Evolutionary conservation across 306 rosid species (phyloP).

Genomic region (Malus orientalis): DNA sequence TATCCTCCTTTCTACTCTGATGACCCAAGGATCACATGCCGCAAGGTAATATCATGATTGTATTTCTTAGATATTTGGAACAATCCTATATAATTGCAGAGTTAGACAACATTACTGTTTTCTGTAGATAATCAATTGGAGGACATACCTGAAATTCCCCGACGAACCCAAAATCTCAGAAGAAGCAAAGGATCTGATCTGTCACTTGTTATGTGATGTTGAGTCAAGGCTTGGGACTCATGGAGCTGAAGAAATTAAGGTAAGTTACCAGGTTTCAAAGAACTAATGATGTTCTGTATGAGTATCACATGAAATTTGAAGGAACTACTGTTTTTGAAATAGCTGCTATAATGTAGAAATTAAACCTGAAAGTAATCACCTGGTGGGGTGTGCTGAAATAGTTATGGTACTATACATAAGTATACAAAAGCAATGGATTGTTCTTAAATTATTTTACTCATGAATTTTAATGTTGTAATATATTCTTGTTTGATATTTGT

Average conservation of each 20-base stretch:
- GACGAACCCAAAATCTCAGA: conserved; percentile 84
- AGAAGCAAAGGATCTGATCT: conserved; percentile 78
- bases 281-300: conserved; percentile 8
- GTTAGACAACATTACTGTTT: conserved; percentile 12
- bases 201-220: conserved; percentile 82
- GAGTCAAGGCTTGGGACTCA: conserved; percentile 83
- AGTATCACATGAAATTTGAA: not conserved
- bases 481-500: not conserved
- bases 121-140: conserved; percentile 92
- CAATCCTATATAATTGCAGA: conserved; percentile 5
- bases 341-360: not conserved
- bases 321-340: not conserved
- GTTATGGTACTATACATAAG: not conserved
- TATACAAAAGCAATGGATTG: not conserved
- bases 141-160: conserved; percentile 86
- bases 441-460: not conserved
- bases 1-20: conserved; percentile 99
- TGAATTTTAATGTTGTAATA: not conserved
- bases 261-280: conserved; percentile 21
- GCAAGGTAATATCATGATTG: conserved; percentile 57
- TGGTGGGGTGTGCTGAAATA: not conserved
- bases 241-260: conserved; percentile 95
- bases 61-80: conserved; percentile 12
- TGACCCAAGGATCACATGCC: conserved; percentile 97
- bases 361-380: not conserved